These are phyloP conservation scores for Madurella mycetomatis DNA, from an alignment of 2,329 filamentous ascomycete species.

Conservation along the genomic window DNA sequence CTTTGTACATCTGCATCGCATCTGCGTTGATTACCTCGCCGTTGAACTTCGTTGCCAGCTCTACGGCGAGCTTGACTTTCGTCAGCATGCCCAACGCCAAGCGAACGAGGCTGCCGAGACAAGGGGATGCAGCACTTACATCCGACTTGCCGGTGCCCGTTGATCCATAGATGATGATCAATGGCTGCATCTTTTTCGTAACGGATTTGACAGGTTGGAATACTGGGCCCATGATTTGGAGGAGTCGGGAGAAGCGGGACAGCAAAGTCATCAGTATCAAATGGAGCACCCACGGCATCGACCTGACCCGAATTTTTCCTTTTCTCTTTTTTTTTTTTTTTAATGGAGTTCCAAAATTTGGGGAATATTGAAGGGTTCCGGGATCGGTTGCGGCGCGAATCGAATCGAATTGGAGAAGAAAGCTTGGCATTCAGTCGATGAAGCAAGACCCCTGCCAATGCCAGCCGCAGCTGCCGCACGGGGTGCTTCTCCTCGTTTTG, in stretches of 20 bases:
- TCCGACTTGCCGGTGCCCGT: slow-evolving; percentile 37
- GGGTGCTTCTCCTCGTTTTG: slow-evolving; percentile 7
- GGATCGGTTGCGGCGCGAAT: not conserved
- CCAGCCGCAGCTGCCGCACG: slow-evolving; percentile 5
- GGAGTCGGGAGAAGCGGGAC: not conserved
- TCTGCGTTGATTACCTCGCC: slow-evolving; percentile 97
- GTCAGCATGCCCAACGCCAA: slow-evolving; percentile 7
- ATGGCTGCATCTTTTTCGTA: slow-evolving; percentile 20
- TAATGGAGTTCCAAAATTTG: not conserved
- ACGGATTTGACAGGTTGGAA: slow-evolving; percentile 1
- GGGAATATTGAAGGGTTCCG: not conserved
- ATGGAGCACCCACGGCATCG: not conserved
- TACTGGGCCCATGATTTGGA: not conserved
- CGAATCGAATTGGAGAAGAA: slow-evolving; percentile 7
- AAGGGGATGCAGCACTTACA: slow-evolving; percentile 24
- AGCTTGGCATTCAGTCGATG: not conserved
- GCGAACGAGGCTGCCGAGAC: not conserved
- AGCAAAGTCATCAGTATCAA: slow-evolving; percentile 14
- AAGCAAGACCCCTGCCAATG: not conserved
- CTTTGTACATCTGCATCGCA: slow-evolving; percentile 95
- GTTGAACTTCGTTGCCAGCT: slow-evolving; percentile 75
- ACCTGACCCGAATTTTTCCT: not conserved
- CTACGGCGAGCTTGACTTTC: slow-evolving; percentile 69
- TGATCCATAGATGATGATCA: slow-evolving; percentile 28
- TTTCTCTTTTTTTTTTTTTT: too few relatives aligned